Percentiles rank a stretch among this genome's conserved stretches.
phyloP scores from a whole-genome alignment of 805 yeast species.

The Clavispora vitiphila region DNA sequence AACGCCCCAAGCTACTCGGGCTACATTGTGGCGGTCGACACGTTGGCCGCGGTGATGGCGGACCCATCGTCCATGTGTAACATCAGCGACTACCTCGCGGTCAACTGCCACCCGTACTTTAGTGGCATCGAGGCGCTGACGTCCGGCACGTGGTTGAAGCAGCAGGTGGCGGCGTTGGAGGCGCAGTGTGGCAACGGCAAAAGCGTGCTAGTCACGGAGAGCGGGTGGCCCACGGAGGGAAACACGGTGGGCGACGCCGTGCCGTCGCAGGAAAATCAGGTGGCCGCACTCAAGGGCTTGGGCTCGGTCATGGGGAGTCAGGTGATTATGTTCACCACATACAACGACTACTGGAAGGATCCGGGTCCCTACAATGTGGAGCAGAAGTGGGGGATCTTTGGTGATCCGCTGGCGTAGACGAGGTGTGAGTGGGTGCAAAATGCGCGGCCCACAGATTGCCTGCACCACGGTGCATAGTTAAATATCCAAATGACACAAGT shows the following conservation, averaged over 20 bases:
- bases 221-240: slow-evolving; percentile 72
- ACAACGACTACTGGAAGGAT: slow-evolving; percentile 59
- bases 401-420: slow-evolving; percentile 24
- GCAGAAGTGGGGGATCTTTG: slow-evolving; percentile 56
- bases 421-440: no score
- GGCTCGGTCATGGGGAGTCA: slow-evolving; percentile 41
- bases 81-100: slow-evolving; percentile 59
- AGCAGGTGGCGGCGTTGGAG: slow-evolving; percentile 43
- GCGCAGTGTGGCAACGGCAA: slow-evolving; percentile 45
- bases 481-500: no score
- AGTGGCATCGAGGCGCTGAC: slow-evolving; percentile 45
- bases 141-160: slow-evolving; percentile 49
- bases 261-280: slow-evolving; percentile 51
- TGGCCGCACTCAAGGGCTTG: slow-evolving; percentile 47
- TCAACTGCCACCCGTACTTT: slow-evolving; percentile 65
- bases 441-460: no score
- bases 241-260: slow-evolving; percentile 48
- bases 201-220: slow-evolving; percentile 51
- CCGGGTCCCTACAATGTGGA: slow-evolving; percentile 56
- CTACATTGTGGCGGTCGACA: slow-evolving; percentile 58
- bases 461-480: no score
- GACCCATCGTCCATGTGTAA: slow-evolving; percentile 52
- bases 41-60: slow-evolving; percentile 51
- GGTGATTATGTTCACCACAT: slow-evolving; percentile 56
- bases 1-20: slow-evolving; percentile 49